These are phyloP conservation scores for Lasiodiplodia citricola DNA, from an alignment of 2,329 filamentous ascomycete species.

Conservation along the genomic window DNA sequence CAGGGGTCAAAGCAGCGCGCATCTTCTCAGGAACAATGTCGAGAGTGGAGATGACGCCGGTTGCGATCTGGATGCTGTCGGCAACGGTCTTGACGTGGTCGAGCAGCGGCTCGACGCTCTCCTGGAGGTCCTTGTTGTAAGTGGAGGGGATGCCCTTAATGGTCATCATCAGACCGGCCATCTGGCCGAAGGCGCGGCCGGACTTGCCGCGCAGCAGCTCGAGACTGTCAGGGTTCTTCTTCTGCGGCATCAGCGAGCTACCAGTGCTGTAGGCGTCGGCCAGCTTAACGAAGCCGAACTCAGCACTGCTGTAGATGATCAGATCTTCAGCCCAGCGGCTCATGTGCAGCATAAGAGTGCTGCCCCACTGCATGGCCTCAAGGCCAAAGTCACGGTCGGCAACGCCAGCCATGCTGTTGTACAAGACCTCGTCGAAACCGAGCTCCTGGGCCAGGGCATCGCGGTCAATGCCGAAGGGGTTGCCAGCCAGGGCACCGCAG, in stretches of 20 bases:
- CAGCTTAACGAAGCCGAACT: slow-evolving; percentile 77
- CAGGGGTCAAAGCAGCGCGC: slow-evolving; percentile 76
- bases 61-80: slow-evolving; percentile 82
- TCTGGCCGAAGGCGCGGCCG: slow-evolving; percentile 78
- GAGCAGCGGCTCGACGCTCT: slow-evolving; percentile 83
- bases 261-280: slow-evolving; percentile 83
- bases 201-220: slow-evolving; percentile 78
- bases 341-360: slow-evolving; percentile 79
- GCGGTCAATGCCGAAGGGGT: slow-evolving; percentile 82
- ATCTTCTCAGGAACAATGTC: slow-evolving; percentile 75
- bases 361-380: slow-evolving; percentile 81
- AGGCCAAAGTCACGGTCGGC: slow-evolving; percentile 82
- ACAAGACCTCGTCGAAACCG: slow-evolving; percentile 75
- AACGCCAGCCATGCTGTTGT: slow-evolving; percentile 78
- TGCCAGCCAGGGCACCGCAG: slow-evolving; percentile 78
- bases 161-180: slow-evolving; percentile 79
- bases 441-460: slow-evolving; percentile 79
- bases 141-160: slow-evolving; percentile 77
- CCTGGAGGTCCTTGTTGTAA: slow-evolving; percentile 94
- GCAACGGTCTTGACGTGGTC: slow-evolving; percentile 81
- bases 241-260: slow-evolving; percentile 79
- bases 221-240: slow-evolving; percentile 80
- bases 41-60: slow-evolving; percentile 78
- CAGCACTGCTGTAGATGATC: slow-evolving; percentile 78
- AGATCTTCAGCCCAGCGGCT: slow-evolving; percentile 84